Evolutionary conservation across 2,329 filamentous ascomycete species (phyloP), one percentile per base, ranked within the genome.

Genomic region (Fonsecaea nubica): DNA sequence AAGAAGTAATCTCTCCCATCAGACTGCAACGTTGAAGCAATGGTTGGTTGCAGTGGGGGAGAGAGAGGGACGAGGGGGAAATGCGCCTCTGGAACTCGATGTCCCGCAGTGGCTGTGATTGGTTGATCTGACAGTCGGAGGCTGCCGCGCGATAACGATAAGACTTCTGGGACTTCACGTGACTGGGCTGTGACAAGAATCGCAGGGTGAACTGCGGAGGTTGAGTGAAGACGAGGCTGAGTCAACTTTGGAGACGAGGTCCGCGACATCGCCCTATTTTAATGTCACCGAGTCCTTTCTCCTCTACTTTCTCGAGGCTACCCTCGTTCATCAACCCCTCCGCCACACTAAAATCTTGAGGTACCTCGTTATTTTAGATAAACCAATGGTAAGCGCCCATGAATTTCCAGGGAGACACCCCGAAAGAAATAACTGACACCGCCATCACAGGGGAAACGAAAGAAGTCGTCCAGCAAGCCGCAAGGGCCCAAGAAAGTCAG

Each of bases 391-490:
- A 30, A 6, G 50, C 18, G 4, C 15, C 35, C 25, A 3, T 9
- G n/a, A 45, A 10, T 25, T 3, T 55, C 18, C 35, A 15, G 32
- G n/a, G 5, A 6, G n/a, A 4, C n/a, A 18, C 32, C 18, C 9
- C n/a, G 6, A 25, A 25, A 25, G 25, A 25, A 25, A 25, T 2
- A 45, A 59, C 62, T 53, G 21, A 62, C 52, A n/a, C 33, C 12
- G 4, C 21, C 33, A 1, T 4, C 15, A 4, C 69, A 92, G 94
- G 94, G 94, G 69, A 97, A 97, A 85, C 92, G 94, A 79, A 97
- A 96, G 83, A 88, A 87, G 86, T 91, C 91, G 32, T 90, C 92
- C 62, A 86, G 88, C 76, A 93, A 93, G 83, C 63, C 66, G 13
- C 66, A 68, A 64, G 66, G 66, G 12, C 66, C 66, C 33, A 68